phyloP scores from a whole-genome alignment of 2,329 filamentous ascomycete species.

The Mollisiaceae sp. region DNA sequence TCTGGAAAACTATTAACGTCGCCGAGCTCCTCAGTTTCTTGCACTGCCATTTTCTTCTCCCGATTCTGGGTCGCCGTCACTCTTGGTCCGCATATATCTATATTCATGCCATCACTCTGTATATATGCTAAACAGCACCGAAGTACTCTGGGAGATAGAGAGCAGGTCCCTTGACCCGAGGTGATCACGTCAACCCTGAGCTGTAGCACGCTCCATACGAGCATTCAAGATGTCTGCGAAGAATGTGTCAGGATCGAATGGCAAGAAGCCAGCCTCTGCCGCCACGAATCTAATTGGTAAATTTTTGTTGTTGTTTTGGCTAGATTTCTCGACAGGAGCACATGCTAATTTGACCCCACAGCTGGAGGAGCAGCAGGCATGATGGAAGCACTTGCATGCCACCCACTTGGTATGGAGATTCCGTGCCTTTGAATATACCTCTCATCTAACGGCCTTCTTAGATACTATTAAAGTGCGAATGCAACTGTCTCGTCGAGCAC shows the following conservation, averaged over 20 bases:
- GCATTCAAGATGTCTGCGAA: conserved; percentile 26
- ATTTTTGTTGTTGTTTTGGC: conserved; percentile 21
- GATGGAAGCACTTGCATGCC: conserved; percentile 98
- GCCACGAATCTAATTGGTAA: conserved; percentile 91
- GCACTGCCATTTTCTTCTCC: conserved; percentile 1
- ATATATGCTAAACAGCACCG: conserved; percentile 1
- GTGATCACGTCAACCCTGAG: neutral
- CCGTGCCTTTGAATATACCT: no score
- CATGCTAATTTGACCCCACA: conserved; percentile 46
- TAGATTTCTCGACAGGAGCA: conserved; percentile 19
- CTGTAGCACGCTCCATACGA: neutral
- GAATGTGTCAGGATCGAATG: conserved; percentile 46
- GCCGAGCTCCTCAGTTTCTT: conserved; percentile 17
- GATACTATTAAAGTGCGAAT: conserved; percentile 99
- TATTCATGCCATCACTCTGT: neutral
- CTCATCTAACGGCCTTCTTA: conserved; percentile 40
- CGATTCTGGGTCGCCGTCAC: neutral
- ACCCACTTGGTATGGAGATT: conserved; percentile 76
- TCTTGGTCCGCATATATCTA: neutral
- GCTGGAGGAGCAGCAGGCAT: conserved; percentile 96
- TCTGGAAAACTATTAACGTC: conserved; percentile 15
- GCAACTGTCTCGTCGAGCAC: conserved; percentile 90
- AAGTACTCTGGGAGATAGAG: neutral
- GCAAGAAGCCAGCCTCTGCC: conserved; percentile 79
- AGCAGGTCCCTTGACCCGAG: conserved; percentile 14